Percentiles rank a stretch among this genome's conserved stretches.
These are phyloP conservation scores for Cymodocea nodosa DNA, from an alignment of 116 monocot genomes.

Conservation along the genomic window DNA sequence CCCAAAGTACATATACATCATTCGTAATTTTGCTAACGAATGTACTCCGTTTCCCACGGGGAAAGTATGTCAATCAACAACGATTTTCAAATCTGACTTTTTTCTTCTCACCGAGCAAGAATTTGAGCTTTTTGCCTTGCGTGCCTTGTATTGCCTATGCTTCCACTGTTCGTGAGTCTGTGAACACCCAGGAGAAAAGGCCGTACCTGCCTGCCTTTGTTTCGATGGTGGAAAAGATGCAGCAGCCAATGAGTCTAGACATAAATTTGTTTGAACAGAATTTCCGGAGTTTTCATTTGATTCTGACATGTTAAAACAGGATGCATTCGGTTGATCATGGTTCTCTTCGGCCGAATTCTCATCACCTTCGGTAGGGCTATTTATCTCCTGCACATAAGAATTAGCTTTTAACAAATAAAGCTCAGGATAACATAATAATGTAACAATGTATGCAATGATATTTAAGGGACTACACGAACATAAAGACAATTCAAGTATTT, in stretches of 20 bases:
- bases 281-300: constrained; percentile 1
- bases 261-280: neutral
- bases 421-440: too few relatives aligned
- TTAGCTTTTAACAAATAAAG: neutral
- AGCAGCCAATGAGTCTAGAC: neutral
- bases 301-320: neutral
- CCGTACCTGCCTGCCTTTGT: neutral
- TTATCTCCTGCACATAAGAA: neutral
- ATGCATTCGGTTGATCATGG: neutral
- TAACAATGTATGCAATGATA: too few relatives aligned
- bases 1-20: too few relatives aligned
- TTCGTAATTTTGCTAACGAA: too few relatives aligned
- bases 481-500: too few relatives aligned
- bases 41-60: too few relatives aligned
- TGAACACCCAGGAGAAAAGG: neutral
- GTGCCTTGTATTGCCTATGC: neutral
- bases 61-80: too few relatives aligned
- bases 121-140: neutral
- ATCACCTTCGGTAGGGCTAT: neutral
- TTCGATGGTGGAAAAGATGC: neutral
- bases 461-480: too few relatives aligned
- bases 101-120: neutral
- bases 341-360: neutral
- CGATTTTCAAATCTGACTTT: too few relatives aligned
- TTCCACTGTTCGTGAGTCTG: neutral